Percentiles rank a stretch among this genome's conserved stretches.
These are phyloP conservation scores for Perkinsus olseni DNA, from an alignment of 169 alveolate species.

Conservation along the genomic window DNA sequence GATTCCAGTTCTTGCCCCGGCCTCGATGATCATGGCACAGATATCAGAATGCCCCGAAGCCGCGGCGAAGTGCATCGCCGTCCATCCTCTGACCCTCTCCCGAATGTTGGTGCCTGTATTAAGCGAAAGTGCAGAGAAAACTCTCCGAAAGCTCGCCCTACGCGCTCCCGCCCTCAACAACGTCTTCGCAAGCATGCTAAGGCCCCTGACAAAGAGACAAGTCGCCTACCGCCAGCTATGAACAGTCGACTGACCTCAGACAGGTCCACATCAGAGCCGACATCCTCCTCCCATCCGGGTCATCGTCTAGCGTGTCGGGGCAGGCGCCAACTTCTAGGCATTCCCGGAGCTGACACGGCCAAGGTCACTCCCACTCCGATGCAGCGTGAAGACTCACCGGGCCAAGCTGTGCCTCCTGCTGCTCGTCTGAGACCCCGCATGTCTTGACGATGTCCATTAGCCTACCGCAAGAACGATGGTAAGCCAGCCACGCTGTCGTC, in stretches of 20 bases:
- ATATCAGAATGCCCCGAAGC: neutral
- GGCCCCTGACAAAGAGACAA: neutral
- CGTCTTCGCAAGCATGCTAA: neutral
- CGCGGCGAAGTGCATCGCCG: neutral
- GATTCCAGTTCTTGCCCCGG: neutral
- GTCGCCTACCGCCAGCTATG: neutral
- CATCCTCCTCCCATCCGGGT: neutral
- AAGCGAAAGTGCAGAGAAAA: neutral
- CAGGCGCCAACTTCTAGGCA: neutral
- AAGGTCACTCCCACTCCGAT: neutral
- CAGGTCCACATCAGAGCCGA: neutral
- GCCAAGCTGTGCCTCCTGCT: neutral
- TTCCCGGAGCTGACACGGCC: neutral
- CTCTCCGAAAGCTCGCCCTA: neutral
- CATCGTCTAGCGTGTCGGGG: neutral
- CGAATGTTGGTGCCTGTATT: neutral
- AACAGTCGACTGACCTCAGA: neutral
- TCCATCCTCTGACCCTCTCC: neutral
- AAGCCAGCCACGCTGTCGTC: neutral
- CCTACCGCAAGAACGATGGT: neutral
- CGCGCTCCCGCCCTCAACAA: neutral
- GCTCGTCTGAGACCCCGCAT: neutral
- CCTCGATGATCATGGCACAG: neutral
- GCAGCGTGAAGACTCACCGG: neutral
- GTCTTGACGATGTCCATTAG: neutral